phyloP scores from a whole-genome alignment of 208 protist species.

The Trypanosoma caninum region DNA sequence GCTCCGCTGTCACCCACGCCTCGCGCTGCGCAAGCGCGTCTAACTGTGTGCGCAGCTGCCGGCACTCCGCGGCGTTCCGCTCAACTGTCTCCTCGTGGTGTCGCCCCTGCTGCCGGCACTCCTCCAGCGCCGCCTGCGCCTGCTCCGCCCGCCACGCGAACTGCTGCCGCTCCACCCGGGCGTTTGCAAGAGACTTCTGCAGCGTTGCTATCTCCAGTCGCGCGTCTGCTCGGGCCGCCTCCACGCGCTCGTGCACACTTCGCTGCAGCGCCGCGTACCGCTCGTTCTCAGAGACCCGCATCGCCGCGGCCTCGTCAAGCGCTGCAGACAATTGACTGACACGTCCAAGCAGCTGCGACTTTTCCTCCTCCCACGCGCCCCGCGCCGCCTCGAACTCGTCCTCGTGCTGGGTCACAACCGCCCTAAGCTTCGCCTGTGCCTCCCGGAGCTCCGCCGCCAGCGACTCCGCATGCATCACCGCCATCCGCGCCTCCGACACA shows the following conservation, averaged over 20 bases:
- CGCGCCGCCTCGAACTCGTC: conserved; percentile 29
- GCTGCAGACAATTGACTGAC: conserved; percentile 30
- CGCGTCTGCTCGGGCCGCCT: conserved; percentile 34
- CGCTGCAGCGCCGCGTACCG: conserved; percentile 30
- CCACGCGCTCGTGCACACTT: conserved; percentile 37
- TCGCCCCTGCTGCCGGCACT: conserved; percentile 4
- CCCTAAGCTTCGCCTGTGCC: conserved; percentile 27
- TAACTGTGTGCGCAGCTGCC: conserved; percentile 4
- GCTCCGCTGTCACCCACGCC: conserved; percentile 51
- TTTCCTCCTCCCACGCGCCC: conserved; percentile 30
- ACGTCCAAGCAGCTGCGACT: conserved; percentile 28
- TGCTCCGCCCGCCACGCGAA: conserved; percentile 35
- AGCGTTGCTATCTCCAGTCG: conserved; percentile 45
- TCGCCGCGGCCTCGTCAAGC: conserved; percentile 23
- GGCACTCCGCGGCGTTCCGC: conserved; percentile 16
- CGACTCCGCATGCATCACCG: conserved; percentile 32
- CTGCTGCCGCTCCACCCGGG: conserved; percentile 42
- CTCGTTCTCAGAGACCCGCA: conserved; percentile 26
- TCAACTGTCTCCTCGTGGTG: conserved; percentile 17
- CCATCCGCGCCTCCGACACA: conserved; percentile 35
- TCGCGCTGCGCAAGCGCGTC: conserved; percentile 43
- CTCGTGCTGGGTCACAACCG: conserved; percentile 31
- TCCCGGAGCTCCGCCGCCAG: conserved; percentile 30
- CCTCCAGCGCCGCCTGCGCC: conserved; percentile 28
- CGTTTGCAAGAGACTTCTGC: conserved; percentile 33